Percentiles rank a stretch among this genome's conserved stretches.
Evolutionary conservation across 2,329 filamentous ascomycete species (phyloP).

Genomic region (Ophiocordyceps australis): DNA sequence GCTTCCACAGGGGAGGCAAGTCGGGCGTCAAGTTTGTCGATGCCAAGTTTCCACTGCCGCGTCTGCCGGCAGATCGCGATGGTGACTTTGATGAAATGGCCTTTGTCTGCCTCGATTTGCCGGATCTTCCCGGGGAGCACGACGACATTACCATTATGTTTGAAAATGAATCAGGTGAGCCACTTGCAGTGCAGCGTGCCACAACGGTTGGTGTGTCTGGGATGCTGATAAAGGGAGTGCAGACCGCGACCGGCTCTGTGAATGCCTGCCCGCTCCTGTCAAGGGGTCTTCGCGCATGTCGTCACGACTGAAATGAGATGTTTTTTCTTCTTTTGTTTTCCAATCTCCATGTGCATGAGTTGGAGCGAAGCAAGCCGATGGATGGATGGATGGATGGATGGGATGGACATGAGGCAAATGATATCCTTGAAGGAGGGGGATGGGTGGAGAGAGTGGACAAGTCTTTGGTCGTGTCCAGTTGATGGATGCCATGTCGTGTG

Average conservation of each 20-base stretch:
- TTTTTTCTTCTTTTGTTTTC: too few species aligned
- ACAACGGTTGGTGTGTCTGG: too few species aligned
- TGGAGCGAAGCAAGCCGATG: too few species aligned
- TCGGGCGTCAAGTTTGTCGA: conserved; percentile 65
- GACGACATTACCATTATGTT: conserved; percentile 81
- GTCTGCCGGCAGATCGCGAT: conserved; percentile 30
- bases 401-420: too few species aligned
- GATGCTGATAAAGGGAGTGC: too few species aligned
- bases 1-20: conserved; percentile 43
- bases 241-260: conserved; percentile 36
- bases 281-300: conserved; percentile 23
- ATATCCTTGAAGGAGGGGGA: too few species aligned
- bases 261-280: conserved; percentile 35
- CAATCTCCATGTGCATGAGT: too few species aligned
- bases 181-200: too few species aligned
- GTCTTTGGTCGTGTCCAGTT: too few species aligned
- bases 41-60: conserved; percentile 76
- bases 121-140: conserved; percentile 80
- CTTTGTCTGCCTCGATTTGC: conserved; percentile 72
- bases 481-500: too few species aligned
- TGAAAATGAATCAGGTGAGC: conserved; percentile 57
- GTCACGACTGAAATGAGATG: conserved; percentile 11
- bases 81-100: conserved; percentile 40
- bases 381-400: too few species aligned
- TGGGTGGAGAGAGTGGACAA: too few species aligned